Evolutionary conservation across 2,329 filamentous ascomycete species (phyloP).

Genomic region (Chalaropsis ovoidea): DNA sequence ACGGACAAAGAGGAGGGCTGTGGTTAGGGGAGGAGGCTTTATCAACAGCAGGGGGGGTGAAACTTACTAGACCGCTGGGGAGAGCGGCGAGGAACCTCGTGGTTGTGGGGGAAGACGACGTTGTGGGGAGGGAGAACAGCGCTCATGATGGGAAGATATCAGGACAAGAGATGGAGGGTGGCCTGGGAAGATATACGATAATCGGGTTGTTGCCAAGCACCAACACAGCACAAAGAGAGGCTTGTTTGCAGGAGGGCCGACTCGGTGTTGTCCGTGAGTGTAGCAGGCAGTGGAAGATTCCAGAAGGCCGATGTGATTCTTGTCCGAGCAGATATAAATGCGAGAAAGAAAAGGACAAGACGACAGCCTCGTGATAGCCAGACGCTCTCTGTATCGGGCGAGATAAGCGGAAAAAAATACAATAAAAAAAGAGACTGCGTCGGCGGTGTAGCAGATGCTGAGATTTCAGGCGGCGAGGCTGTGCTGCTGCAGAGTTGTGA

Average conservation of each 20-base stretch:
- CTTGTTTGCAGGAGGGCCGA: neutral
- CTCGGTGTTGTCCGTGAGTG: neutral
- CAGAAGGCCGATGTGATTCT: neutral
- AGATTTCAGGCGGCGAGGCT: too few relatives aligned
- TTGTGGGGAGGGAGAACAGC: conserved; percentile 46
- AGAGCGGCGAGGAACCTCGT: conserved; percentile 47
- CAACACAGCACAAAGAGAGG: conserved; percentile 3
- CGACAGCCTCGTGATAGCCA: too few relatives aligned
- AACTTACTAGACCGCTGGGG: conserved; percentile 47
- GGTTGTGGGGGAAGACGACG: conserved; percentile 50
- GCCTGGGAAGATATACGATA: conserved; percentile 18
- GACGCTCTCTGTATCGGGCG: too few relatives aligned
- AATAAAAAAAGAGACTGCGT: too few relatives aligned
- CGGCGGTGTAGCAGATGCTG: too few relatives aligned
- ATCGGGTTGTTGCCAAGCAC: neutral
- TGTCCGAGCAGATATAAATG: too few relatives aligned
- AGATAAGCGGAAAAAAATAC: too few relatives aligned
- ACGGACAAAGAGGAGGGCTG: neutral
- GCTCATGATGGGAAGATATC: conserved; percentile 44
- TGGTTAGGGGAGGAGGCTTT: neutral
- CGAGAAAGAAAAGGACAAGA: too few relatives aligned
- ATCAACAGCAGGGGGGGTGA: neutral
- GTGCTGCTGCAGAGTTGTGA: too few relatives aligned
- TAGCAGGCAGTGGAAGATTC: neutral
- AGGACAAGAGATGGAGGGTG: neutral